Evolutionary conservation across 768 basidiomycete genomes (phyloP).

Genomic region (Termitomyces sp.): DNA sequence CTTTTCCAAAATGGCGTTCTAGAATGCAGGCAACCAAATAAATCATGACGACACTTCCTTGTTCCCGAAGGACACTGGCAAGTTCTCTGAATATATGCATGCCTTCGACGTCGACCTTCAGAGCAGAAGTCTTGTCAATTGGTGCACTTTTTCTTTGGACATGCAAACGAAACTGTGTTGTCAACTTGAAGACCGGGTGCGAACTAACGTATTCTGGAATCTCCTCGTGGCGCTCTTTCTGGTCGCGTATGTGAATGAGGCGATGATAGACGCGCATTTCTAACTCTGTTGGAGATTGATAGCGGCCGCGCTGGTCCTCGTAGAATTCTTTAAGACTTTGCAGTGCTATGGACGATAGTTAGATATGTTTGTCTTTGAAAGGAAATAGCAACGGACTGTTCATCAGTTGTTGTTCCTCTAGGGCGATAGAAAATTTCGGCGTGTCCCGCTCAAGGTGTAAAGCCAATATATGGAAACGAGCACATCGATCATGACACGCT

Average conservation of each 20-base stretch:
- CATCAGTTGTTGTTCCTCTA: slow-evolving; percentile 89
- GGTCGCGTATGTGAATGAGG: slow-evolving; percentile 85
- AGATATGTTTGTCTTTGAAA: not conserved
- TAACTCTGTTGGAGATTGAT: slow-evolving; percentile 77
- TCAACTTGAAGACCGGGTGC: slow-evolving; percentile 76
- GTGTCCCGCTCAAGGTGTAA: slow-evolving; percentile 61
- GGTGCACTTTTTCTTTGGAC: slow-evolving; percentile 78
- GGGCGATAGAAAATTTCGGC: slow-evolving; percentile 48
- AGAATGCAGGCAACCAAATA: slow-evolving; percentile 88
- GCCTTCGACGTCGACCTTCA: slow-evolving; percentile 57
- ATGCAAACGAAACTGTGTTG: slow-evolving; percentile 71
- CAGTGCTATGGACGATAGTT: slow-evolving; percentile 48
- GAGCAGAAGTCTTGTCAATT: slow-evolving; percentile 59
- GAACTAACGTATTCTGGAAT: slow-evolving; percentile 62
- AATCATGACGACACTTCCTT: slow-evolving; percentile 66
- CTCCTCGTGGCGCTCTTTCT: slow-evolving; percentile 66
- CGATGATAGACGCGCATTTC: slow-evolving; percentile 97
- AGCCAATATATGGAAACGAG: slow-evolving; percentile 86
- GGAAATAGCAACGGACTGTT: slow-evolving; percentile 56
- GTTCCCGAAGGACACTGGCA: slow-evolving; percentile 53
- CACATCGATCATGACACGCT: slow-evolving; percentile 90
- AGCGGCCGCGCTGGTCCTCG: slow-evolving; percentile 66
- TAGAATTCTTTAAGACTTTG: slow-evolving; percentile 92
- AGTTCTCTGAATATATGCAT: slow-evolving; percentile 67
- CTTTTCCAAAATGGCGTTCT: slow-evolving; percentile 79